These are phyloP conservation scores for Colletotrichum chlorophyti DNA, from an alignment of 2,329 filamentous ascomycete species.

Conservation along the genomic window DNA sequence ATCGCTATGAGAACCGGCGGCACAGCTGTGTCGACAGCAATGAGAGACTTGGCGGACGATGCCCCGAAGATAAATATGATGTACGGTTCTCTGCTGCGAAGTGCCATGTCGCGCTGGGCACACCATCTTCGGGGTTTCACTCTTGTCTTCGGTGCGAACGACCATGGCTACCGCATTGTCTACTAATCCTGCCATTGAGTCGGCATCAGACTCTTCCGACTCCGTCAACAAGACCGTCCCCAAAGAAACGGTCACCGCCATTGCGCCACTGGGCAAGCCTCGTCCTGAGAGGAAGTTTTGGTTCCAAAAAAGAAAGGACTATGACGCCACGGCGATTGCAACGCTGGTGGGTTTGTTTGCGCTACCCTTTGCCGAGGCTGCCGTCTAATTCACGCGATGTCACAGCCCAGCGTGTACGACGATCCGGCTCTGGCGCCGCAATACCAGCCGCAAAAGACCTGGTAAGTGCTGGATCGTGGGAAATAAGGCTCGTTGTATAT, in stretches of 20 bases:
- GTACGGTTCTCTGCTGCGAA: no score
- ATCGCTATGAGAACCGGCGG: no score
- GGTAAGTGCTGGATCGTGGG: background rate
- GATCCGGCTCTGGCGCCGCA: conserved; percentile 9
- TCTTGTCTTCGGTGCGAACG: no score
- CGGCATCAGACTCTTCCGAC: background rate
- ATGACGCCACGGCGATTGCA: background rate
- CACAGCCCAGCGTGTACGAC: conserved; percentile 20
- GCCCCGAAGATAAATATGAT: no score
- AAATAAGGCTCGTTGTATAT: no score
- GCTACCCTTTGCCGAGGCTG: no score
- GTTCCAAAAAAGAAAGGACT: background rate
- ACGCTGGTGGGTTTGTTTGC: background rate
- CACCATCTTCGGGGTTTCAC: no score
- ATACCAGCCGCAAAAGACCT: background rate
- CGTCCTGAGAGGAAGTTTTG: background rate
- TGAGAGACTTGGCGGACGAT: no score
- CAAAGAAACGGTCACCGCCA: background rate
- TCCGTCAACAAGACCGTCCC: background rate
- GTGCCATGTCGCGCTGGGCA: no score
- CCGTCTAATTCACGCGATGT: no score
- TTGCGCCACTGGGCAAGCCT: background rate
- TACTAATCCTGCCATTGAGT: background rate
- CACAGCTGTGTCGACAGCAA: no score
- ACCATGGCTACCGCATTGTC: background rate